These are phyloP conservation scores for Lactarius quietus DNA, from an alignment of 768 basidiomycete genomes.

Conservation along the genomic window DNA sequence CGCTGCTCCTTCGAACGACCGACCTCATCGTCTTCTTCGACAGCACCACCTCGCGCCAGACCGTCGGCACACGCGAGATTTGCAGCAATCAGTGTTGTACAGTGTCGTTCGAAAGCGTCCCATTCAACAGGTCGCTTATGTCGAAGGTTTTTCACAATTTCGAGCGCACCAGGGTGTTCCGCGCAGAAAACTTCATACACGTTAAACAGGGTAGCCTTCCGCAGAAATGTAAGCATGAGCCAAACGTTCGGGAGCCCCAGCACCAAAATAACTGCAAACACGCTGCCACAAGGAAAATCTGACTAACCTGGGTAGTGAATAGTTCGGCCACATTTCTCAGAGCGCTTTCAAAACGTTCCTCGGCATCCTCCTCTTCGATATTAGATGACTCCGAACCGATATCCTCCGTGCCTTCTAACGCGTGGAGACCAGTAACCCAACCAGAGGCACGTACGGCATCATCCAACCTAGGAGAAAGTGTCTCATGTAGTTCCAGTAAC, in stretches of 20 bases:
- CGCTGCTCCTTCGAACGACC: not conserved
- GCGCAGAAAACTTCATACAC: slow-evolving; percentile 87
- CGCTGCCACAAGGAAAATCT: not conserved
- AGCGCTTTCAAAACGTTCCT: slow-evolving; percentile 17
- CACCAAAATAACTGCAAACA: slow-evolving; percentile 4
- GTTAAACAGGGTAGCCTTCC: slow-evolving; percentile 67
- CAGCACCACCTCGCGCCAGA: not conserved
- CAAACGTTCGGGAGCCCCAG: not conserved
- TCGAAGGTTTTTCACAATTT: slow-evolving; percentile 63
- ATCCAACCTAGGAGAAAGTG: slow-evolving; percentile 55
- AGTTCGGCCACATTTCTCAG: slow-evolving; percentile 13
- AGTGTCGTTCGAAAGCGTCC: slow-evolving; percentile 80
- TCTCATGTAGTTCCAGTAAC: slow-evolving; percentile 64
- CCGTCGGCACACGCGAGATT: not conserved
- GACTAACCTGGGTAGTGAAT: slow-evolving; percentile 20
- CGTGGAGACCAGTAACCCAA: slow-evolving; percentile 32
- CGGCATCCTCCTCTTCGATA: slow-evolving; percentile 9
- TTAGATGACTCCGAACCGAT: slow-evolving; percentile 4
- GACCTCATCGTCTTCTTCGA: slow-evolving; percentile 4
- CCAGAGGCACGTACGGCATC: slow-evolving; percentile 50
- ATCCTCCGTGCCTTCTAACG: slow-evolving; percentile 5
- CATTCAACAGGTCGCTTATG: slow-evolving; percentile 68
- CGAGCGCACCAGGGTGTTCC: slow-evolving; percentile 77
- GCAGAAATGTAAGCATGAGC: slow-evolving; percentile 16
- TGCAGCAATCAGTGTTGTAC: slow-evolving; percentile 51